phyloP scores from a whole-genome alignment of 2,329 filamentous ascomycete genomes.

The Monosporascus sp. region DNA sequence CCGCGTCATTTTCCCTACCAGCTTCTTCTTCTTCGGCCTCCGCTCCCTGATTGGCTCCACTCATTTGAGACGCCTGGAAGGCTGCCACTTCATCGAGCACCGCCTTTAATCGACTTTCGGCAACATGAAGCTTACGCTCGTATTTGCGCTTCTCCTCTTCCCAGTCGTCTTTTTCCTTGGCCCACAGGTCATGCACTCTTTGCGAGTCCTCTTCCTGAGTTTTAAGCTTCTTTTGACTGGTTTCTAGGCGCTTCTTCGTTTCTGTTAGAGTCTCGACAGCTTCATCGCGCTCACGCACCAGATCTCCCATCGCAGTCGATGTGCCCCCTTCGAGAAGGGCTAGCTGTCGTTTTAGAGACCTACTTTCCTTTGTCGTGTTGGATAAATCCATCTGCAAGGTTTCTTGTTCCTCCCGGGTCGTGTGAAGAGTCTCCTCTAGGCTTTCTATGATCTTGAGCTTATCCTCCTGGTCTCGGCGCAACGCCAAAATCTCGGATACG shows the following conservation, averaged over 20 bases:
- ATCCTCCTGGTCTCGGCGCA: slow-evolving; percentile 85
- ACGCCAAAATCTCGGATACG: slow-evolving; percentile 84
- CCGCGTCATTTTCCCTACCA: slow-evolving; percentile 62
- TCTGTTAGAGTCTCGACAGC: slow-evolving; percentile 69
- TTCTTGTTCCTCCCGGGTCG: slow-evolving; percentile 69
- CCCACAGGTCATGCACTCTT: slow-evolving; percentile 73
- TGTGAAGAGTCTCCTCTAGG: slow-evolving; percentile 70
- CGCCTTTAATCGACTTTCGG: slow-evolving; percentile 76
- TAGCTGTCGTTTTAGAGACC: slow-evolving; percentile 78
- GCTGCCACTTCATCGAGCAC: slow-evolving; percentile 82
- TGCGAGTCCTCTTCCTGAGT: slow-evolving; percentile 78
- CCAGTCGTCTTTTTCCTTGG: slow-evolving; percentile 78
- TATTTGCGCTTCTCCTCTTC: slow-evolving; percentile 74
- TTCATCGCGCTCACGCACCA: slow-evolving; percentile 81
- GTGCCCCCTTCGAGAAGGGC: slow-evolving; percentile 83
- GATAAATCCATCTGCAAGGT: slow-evolving; percentile 56
- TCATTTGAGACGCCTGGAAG: slow-evolving; percentile 52
- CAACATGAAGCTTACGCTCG: slow-evolving; percentile 83
- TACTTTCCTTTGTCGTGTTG: slow-evolving; percentile 66
- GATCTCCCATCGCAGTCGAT: slow-evolving; percentile 74
- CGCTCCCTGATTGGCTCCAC: slow-evolving; percentile 28
- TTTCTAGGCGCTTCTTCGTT: slow-evolving; percentile 70
- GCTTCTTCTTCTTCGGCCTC: slow-evolving; percentile 59
- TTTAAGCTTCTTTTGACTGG: slow-evolving; percentile 69
- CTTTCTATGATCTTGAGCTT: slow-evolving; percentile 83